Evolutionary conservation across 495 filamentous ascomycete species (phyloP).

Genomic region (Xanthoparmelia taractica): DNA sequence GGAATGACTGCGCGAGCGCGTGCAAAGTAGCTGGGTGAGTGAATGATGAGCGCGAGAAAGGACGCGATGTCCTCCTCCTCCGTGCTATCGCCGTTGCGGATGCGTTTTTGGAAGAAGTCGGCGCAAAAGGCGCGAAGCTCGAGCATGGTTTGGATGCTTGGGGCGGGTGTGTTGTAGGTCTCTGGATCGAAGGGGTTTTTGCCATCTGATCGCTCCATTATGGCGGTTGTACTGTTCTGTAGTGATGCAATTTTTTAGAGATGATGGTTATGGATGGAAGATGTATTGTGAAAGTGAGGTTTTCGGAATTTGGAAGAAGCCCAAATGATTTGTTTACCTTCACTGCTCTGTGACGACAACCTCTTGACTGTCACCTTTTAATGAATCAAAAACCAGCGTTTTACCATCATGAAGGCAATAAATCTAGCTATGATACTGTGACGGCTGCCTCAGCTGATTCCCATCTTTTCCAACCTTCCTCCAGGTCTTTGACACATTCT

Average conservation of each 20-base stretch:
- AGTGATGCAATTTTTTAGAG: neutral
- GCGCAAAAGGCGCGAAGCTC: constrained; percentile 3
- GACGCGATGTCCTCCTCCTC: neutral
- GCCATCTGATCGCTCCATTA: neutral
- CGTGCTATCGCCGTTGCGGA: neutral
- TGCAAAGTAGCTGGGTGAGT: neutral
- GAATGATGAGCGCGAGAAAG: constrained; percentile 2
- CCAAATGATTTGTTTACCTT: neutral
- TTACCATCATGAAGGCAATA: neutral
- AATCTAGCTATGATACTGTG: neutral
- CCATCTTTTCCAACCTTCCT: neutral
- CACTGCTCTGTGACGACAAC: neutral
- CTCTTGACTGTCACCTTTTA: neutral
- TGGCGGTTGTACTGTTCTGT: neutral
- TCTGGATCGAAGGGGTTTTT: neutral
- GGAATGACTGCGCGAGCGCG: constrained; percentile 14
- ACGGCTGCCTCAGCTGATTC: neutral
- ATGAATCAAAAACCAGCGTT: neutral
- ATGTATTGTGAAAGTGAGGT: neutral
- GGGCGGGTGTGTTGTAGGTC: neutral
- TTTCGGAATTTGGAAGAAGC: neutral
- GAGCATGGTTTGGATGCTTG: neutral
- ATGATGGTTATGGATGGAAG: neutral
- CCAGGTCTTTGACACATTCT: neutral
- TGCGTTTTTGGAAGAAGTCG: neutral